Evolutionary conservation across 108 stramenopile species (phyloP), one percentile per base, ranked within the genome.

Genomic region (Cafeteria roenbergensis): DNA sequence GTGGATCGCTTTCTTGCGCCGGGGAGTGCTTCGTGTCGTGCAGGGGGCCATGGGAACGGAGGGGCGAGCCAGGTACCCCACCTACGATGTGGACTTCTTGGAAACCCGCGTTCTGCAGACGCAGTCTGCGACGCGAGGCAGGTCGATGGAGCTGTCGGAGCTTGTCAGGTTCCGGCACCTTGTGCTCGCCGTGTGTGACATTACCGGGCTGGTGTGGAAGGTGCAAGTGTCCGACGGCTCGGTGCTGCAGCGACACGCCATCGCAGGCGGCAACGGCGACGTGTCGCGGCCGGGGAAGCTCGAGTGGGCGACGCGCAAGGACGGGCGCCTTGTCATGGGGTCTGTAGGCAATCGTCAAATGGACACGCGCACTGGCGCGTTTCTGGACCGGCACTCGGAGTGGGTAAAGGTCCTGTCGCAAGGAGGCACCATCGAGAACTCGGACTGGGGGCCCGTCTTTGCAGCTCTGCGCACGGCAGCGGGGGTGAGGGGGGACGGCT

Each of bases 201-300:
- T 27, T 1, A 69, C 68, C 12, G 68, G 68, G 24, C 60, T 69
- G 27, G 65, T 69, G n/a, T 69, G 67, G 65, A 69, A 69, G 29
- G 27, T 69, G 22, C 34, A 54, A 3, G 64, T 51, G 4, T 20
- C 32, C 2, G 38, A 36, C 1, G 61, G 61, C 29, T 12, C 34
- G 34, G 51, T 69, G 17, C 36, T 69, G 9, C 68, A 69, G 53
- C 68, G 68, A 0, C 65, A 35, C 30, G 68, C 68, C 17, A 21
- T 69, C 37, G 68, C 68, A 8, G 68, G 65, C 53, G 68, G 68
- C 26, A 57, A 69, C 30, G 68, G 68, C 20, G 62, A 69, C 9
- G 31, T 65, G 62, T 31, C 65, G 1, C 35, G 42, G 51, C 68
- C 68, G 0, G 65, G 64, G 31, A 69, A 69, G 42, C n/a, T 36